These are phyloP conservation scores for Malbranchea cinnamomea DNA, from an alignment of 2,329 filamentous ascomycete genomes.

Conservation along the genomic window DNA sequence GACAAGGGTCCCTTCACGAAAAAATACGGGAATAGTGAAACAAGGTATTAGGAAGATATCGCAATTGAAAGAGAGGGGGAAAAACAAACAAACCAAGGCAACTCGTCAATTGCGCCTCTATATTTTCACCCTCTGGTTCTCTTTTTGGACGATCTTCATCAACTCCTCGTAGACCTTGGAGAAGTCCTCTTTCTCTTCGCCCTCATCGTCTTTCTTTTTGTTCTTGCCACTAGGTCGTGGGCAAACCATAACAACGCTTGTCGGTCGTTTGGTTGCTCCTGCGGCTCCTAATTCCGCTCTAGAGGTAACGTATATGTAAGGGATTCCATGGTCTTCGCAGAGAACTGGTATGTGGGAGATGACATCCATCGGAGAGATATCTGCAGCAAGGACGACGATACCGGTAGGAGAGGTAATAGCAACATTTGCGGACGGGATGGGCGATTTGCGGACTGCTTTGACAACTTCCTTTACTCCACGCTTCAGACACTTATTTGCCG, in stretches of 20 bases:
- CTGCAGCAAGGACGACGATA: slow-evolving; percentile 83
- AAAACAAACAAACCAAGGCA: too few relatives aligned
- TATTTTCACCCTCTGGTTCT: slow-evolving; percentile 41
- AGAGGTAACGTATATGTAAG: slow-evolving; percentile 88
- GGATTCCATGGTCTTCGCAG: slow-evolving; percentile 95
- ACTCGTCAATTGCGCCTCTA: too few relatives aligned
- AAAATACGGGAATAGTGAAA: too few relatives aligned
- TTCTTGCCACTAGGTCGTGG: slow-evolving; percentile 36
- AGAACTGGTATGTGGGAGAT: slow-evolving; percentile 96
- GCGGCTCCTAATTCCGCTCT: slow-evolving; percentile 88
- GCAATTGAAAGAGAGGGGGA: too few relatives aligned
- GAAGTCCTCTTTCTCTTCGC: slow-evolving; percentile 34
- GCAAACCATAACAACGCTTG: slow-evolving; percentile 79
- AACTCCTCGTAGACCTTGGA: slow-evolving; percentile 40
- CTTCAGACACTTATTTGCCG: slow-evolving; percentile 89
- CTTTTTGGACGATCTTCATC: slow-evolving; percentile 44
- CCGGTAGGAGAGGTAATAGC: slow-evolving; percentile 48
- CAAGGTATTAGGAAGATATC: too few relatives aligned
- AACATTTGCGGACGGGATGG: slow-evolving; percentile 50
- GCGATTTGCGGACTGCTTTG: slow-evolving; percentile 91
- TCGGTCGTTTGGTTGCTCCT: slow-evolving; percentile 88
- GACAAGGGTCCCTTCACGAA: too few relatives aligned
- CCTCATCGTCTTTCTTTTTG: slow-evolving; percentile 33
- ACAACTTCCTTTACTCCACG: slow-evolving; percentile 98
- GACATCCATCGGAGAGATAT: slow-evolving; percentile 97